A percentile compares a stretch with the other conserved stretches of the same genome.
Conservation (phyloP, 2,329 filamentous ascomycete genomes). For the Raffaelea albimanens region DNA sequence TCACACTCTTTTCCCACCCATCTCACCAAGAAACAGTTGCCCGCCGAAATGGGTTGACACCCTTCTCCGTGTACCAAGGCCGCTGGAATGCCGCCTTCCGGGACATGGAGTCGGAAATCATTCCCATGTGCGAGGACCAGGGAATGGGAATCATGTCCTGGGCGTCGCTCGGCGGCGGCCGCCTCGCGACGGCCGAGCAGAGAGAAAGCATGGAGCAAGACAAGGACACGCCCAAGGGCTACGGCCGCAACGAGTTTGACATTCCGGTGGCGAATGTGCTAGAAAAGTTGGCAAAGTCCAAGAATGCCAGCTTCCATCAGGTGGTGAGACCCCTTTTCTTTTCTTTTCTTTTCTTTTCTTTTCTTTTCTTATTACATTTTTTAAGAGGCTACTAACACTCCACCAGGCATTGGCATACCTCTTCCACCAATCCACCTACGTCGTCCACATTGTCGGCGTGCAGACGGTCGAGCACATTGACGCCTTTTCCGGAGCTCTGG, state of each 20-base stretch:
- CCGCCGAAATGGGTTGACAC: conserved; percentile 46
- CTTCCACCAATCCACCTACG: conserved; percentile 64
- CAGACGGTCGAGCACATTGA: conserved; percentile 61
- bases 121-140: conserved; percentile 54
- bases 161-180: conserved; percentile 37
- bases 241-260: conserved; percentile 31
- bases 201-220: conserved; percentile 21
- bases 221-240: conserved; percentile 29
- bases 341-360: too few relatives aligned
- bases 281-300: conserved; percentile 38
- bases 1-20: too few relatives aligned
- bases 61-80: conserved; percentile 57
- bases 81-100: conserved; percentile 50
- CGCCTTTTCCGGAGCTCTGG: conserved; percentile 59
- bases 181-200: conserved; percentile 23
- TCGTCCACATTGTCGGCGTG: conserved; percentile 65
- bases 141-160: conserved; percentile 46
- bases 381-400: too few relatives aligned
- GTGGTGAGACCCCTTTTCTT: too few relatives aligned
- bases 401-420: conserved; percentile 46
- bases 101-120: conserved; percentile 59
- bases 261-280: conserved; percentile 34
- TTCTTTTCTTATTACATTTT: too few relatives aligned
- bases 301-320: conserved; percentile 30
- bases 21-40: too few relatives aligned